Percentiles rank a stretch among this genome's conserved stretches.
These are phyloP conservation scores for Cryptosporidium viatorum DNA, from an alignment of 169 alveolate species.

Conservation along the genomic window DNA sequence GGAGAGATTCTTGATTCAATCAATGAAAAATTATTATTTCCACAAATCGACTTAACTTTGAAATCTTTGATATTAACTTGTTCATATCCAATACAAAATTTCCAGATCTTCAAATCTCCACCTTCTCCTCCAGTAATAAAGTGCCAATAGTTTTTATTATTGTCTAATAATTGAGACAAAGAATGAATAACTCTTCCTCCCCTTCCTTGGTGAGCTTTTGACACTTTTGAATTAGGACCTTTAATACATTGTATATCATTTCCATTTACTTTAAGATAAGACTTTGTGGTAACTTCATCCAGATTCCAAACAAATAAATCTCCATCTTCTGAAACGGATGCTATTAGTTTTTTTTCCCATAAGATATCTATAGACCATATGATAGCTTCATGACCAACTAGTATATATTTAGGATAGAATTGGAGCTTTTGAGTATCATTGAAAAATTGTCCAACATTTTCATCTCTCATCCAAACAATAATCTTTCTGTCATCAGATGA, in stretches of 20 bases:
- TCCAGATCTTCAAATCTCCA: slow-evolving; percentile 65
- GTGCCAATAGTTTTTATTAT: background rate
- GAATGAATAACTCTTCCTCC: slow-evolving; percentile 48
- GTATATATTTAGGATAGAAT: background rate
- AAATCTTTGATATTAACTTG: background rate
- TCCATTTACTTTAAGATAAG: background rate
- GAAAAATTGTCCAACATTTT: background rate
- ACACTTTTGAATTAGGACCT: background rate
- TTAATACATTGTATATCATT: background rate
- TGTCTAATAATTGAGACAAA: background rate
- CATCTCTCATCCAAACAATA: slow-evolving; percentile 28
- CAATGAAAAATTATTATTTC: background rate
- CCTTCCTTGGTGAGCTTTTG: slow-evolving; percentile 63
- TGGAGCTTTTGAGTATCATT: background rate
- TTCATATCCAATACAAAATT: background rate
- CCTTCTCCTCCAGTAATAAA: slow-evolving; percentile 68
- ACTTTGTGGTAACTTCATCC: background rate
- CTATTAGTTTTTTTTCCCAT: slow-evolving; percentile 42
- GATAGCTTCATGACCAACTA: slow-evolving; percentile 44
- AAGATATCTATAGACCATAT: slow-evolving; percentile 60
- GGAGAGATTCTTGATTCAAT: background rate
- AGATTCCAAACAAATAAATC: slow-evolving; percentile 39
- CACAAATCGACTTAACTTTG: background rate
- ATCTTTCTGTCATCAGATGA: slow-evolving; percentile 73
- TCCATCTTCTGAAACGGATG: slow-evolving; percentile 68